phyloP scores from a whole-genome alignment of 495 filamentous ascomycete species.

The Penicillium cosmopolitanum region DNA sequence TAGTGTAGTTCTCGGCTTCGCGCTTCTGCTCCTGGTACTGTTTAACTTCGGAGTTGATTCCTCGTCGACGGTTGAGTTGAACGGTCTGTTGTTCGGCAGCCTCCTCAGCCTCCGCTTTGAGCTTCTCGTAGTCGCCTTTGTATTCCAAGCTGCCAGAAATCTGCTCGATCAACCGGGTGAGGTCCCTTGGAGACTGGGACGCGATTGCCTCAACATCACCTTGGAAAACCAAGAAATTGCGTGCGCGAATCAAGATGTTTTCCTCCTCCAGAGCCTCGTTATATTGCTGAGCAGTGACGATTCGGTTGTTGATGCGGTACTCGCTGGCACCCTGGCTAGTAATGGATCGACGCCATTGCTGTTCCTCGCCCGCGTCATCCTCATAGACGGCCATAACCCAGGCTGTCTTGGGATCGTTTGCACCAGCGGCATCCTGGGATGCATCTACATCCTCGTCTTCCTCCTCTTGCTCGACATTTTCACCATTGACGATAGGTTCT shows the following conservation, averaged over 20 bases:
- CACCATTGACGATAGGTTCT: constrained; percentile 61
- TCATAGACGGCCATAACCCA: constrained; percentile 99
- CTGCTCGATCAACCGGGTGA: constrained; percentile 96
- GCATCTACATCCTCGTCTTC: constrained; percentile 34
- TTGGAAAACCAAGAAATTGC: constrained; percentile 98
- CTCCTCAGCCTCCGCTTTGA: constrained; percentile 83
- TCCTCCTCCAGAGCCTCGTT: constrained; percentile 91
- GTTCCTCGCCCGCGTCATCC: constrained; percentile 94
- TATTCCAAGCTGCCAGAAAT: constrained; percentile 96
- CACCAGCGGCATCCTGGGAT: constrained; percentile 55
- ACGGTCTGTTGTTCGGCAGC: constrained; percentile 85
- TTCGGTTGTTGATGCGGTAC: constrained; percentile 92
- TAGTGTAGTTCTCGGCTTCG: constrained; percentile 89
- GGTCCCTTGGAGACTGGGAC: constrained; percentile 86
- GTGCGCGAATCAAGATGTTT: constrained; percentile 96
- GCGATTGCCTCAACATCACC: constrained; percentile 99
- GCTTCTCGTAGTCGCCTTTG: constrained; percentile 90
- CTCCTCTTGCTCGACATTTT: constrained; percentile 52
- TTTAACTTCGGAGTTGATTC: constrained; percentile 97
- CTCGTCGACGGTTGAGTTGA: constrained; percentile 83
- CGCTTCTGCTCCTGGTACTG: constrained; percentile 97
- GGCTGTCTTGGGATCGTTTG: constrained; percentile 83
- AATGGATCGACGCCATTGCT: constrained; percentile 93
- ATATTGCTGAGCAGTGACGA: constrained; percentile 88
- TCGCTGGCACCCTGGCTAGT: constrained; percentile 88